phyloP scores from a whole-genome alignment of 371 early-diverging fungal species.

The Choanephora cucurbitarum region DNA sequence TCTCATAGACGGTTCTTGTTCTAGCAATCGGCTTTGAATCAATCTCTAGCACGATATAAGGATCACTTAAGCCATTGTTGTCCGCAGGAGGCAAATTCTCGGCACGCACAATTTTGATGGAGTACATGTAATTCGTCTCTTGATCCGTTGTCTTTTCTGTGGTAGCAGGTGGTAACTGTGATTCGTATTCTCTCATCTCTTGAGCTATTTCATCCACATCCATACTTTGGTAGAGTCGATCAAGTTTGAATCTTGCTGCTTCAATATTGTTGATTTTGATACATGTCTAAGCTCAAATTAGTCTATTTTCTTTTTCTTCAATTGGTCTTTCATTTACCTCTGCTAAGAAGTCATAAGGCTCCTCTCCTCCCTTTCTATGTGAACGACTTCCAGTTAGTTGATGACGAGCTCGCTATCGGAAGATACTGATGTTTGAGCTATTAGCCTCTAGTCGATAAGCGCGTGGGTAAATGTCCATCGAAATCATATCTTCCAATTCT shows the following conservation, averaged over 20 bases:
- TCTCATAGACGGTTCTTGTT: slow-evolving; percentile 69
- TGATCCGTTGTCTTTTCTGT: slow-evolving; percentile 18
- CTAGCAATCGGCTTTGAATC: slow-evolving; percentile 55
- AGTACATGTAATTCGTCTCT: slow-evolving; percentile 45
- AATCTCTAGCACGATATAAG: slow-evolving; percentile 75
- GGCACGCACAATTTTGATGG: slow-evolving; percentile 62
- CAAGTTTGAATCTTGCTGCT: slow-evolving; percentile 61
- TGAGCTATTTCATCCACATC: slow-evolving; percentile 64
- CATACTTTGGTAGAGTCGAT: slow-evolving; percentile 66
- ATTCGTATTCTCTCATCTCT: slow-evolving; percentile 45
- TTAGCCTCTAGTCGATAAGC: slow-evolving; percentile 18
- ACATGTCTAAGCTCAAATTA: slow-evolving; percentile 46
- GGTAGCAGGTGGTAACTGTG: slow-evolving; percentile 13
- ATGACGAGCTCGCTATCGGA: slow-evolving; percentile 44
- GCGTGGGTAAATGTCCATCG: slow-evolving; percentile 37
- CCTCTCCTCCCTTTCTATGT: slow-evolving; percentile 29
- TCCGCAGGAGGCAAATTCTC: slow-evolving; percentile 59
- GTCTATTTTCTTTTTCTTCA: background rate
- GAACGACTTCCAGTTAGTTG: slow-evolving; percentile 39
- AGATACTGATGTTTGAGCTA: slow-evolving; percentile 26
- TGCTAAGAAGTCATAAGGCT: slow-evolving; percentile 56
- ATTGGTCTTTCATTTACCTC: slow-evolving; percentile 37
- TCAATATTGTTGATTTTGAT: slow-evolving; percentile 71
- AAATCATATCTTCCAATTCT: slow-evolving; percentile 44
- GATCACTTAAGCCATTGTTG: slow-evolving; percentile 65